Conservation (phyloP, 768 basidiomycete species). For the Tricholomella constricta region DNA sequence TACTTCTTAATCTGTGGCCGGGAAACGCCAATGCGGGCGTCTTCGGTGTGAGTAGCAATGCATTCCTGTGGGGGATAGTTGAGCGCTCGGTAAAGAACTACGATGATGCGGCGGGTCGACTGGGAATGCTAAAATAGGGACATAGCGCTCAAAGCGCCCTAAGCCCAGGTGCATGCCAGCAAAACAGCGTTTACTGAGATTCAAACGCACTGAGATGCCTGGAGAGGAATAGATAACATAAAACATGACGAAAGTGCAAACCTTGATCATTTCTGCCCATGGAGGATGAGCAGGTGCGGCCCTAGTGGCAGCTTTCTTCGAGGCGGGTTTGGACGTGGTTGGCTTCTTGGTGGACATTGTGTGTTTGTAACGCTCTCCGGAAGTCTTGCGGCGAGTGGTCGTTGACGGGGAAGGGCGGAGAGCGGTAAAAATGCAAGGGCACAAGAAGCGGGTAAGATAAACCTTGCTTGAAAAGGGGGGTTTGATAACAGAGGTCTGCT, state of each 20-base stretch:
- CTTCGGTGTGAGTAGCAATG: conserved; percentile 70
- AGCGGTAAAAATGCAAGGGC: conserved; percentile 20
- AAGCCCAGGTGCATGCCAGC: conserved; percentile 19
- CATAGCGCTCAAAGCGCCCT: conserved; percentile 15
- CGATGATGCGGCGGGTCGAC: conserved; percentile 15
- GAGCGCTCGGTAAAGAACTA: not conserved
- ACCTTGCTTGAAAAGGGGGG: conserved; percentile 37
- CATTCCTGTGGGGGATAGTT: conserved; percentile 62
- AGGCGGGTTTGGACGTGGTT: conserved; percentile 37
- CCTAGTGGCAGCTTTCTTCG: conserved; percentile 51
- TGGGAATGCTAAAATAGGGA: not conserved
- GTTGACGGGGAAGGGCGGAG: conserved; percentile 20
- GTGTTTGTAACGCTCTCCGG: conserved; percentile 16
- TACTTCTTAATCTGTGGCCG: conserved; percentile 95
- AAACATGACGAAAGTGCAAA: conserved; percentile 30
- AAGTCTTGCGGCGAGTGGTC: conserved; percentile 15
- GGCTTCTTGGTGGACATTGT: conserved; percentile 39
- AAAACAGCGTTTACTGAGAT: not conserved
- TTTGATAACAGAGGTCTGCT: conserved; percentile 35
- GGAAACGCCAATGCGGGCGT: conserved; percentile 82
- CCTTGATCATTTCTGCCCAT: conserved; percentile 84
- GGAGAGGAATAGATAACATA: not conserved
- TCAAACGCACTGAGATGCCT: not conserved
- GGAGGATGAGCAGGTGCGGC: conserved; percentile 52
- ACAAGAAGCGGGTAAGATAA: conserved; percentile 20